phyloP scores from a whole-genome alignment of 1,139 yeast genomes.

The Candida frijolesensis region DNA sequence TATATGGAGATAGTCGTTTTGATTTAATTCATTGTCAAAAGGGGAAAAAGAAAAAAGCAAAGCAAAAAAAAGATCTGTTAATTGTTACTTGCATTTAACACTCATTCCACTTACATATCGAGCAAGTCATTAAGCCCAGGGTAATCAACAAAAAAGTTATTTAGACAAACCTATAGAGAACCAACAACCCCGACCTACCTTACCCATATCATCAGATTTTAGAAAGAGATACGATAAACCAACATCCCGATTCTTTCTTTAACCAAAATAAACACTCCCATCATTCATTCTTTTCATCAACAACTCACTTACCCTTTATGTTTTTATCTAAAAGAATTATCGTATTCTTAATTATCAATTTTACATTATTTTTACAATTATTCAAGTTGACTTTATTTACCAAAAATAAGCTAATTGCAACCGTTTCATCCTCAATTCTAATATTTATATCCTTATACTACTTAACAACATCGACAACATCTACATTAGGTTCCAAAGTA shows the following conservation, averaged over 20 bases:
- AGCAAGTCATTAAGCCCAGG: not conserved
- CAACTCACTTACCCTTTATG: slow-evolving; percentile 3
- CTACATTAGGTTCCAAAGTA: slow-evolving; percentile 10
- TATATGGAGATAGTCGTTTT: not conserved
- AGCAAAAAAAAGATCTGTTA: not conserved
- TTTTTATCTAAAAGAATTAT: slow-evolving; percentile 7
- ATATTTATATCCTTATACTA: slow-evolving; percentile 13
- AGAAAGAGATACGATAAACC: not conserved
- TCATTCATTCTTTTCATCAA: not conserved
- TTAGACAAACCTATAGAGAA: not conserved
- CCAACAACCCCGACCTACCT: not conserved
- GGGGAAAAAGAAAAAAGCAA: not conserved
- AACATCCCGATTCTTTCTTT: not conserved
- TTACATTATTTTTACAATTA: slow-evolving; percentile 8
- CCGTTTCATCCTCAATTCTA: slow-evolving; percentile 13
- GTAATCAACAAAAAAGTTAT: not conserved
- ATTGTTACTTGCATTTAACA: not conserved
- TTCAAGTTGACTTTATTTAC: slow-evolving; percentile 15
- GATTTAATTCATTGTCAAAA: not conserved
- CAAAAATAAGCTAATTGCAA: slow-evolving; percentile 12
- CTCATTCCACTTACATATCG: not conserved
- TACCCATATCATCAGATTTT: not conserved
- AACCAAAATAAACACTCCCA: not conserved
- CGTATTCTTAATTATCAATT: slow-evolving; percentile 10
- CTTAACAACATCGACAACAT: slow-evolving; percentile 11